Base-by-base conservation (phyloP, 805 yeast genomes). In the Candida namnaoensis region DNA sequence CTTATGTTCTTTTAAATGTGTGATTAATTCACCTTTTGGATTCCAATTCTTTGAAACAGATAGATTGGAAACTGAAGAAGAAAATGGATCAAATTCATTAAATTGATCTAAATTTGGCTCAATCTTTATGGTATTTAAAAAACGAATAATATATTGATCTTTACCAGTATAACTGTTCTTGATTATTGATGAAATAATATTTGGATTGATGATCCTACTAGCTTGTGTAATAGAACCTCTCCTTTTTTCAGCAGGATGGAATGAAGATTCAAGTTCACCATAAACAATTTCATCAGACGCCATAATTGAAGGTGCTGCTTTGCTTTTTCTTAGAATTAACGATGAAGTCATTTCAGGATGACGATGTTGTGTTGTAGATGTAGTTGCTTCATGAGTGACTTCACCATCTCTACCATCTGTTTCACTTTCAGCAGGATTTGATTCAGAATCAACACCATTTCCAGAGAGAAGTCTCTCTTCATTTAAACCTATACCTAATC, bases 161-260 rank as follows among this genome's bases (percentile, higher is more conserved):
- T 65, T 61, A 0, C 95, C 96, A 2, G 65, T 69, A 54, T 87
- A 88, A 50, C 82, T 81, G 51, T 76, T 79, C 34, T 61, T 62
- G 15, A 74, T 57, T 14, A 61, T 58, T 1, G 56, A 51, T 3
- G 54, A 46, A 42, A 41, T 37, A 32, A 39, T 43, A 41, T 38
- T 41, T 19, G 46, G 15, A 28, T 39, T 39, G 34, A 40, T 37
- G 15, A 39, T 35, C 25, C 44, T 45, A 26, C 46, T 44, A 2
- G 50, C 41, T 9, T 41, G 43, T 19, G 11, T 23, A 19, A n/a
- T 27, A 1, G 45, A 37, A 5, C 45, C 13, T 36, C 46, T 44
- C 44, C 49, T 47, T 7, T 34, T 19, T 5, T 23, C 25, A 7
- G 23, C 10, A 13, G 35, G 38, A 7, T 47, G 46, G 14, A 47